Evolutionary conservation across 768 basidiomycete genomes (phyloP).

Genomic region (Leccinum incarnatum): DNA sequence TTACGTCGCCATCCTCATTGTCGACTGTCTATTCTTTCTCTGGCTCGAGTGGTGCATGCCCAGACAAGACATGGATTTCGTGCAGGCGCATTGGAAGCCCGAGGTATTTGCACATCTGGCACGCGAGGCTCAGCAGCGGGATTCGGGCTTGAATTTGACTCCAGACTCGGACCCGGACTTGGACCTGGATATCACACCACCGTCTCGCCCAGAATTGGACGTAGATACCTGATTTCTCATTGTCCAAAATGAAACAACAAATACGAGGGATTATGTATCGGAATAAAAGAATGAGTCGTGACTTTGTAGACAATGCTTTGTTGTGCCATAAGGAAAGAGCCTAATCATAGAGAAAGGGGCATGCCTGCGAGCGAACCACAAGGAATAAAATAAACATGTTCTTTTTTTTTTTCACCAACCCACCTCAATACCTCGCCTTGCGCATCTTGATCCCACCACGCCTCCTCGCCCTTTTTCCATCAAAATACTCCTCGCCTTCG

Average conservation of each 20-base stretch:
- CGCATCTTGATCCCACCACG: slow-evolving; percentile 21
- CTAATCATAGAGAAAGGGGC: neutral
- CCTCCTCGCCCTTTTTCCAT: slow-evolving; percentile 26
- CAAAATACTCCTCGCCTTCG: slow-evolving; percentile 22
- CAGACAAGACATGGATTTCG: slow-evolving; percentile 71
- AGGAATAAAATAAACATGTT: neutral
- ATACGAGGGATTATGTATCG: slow-evolving; percentile 19
- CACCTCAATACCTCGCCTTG: slow-evolving; percentile 18
- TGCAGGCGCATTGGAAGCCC: slow-evolving; percentile 60
- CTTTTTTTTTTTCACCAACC: neutral
- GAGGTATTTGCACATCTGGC: slow-evolving; percentile 22
- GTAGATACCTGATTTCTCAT: slow-evolving; percentile 5
- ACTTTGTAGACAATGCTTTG: neutral
- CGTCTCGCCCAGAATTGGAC: neutral
- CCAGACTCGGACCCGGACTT: neutral
- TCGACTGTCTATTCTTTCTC: slow-evolving; percentile 85
- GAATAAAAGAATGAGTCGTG: slow-evolving; percentile 13
- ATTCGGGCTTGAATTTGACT: neutral
- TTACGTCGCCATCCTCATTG: slow-evolving; percentile 81
- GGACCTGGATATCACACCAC: neutral
- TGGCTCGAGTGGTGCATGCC: slow-evolving; percentile 86
- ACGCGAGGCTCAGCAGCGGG: neutral
- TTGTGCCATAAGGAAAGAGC: neutral
- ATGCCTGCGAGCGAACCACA: slow-evolving; percentile 1
- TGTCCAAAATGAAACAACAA: slow-evolving; percentile 7